Evolutionary conservation across 164 flowering plant species (phyloP).

Genomic region (Protea cynaroides): DNA sequence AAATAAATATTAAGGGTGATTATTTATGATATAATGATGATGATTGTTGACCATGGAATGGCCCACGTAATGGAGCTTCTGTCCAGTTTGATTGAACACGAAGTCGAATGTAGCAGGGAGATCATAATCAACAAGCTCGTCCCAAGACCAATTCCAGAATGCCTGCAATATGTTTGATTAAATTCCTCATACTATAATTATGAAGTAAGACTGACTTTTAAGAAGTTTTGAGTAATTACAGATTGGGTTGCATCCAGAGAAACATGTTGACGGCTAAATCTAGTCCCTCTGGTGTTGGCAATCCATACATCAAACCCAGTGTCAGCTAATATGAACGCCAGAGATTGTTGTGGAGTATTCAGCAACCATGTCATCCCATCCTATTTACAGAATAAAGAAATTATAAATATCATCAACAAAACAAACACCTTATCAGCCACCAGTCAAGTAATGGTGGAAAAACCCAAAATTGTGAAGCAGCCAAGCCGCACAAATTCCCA

Average conservation of each 20-base stretch:
- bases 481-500: too few species aligned
- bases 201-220: too few species aligned
- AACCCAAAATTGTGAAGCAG: too few species aligned
- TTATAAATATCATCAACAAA: too few species aligned
- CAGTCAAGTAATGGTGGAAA: too few species aligned
- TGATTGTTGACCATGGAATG: slow-evolving; percentile 73
- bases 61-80: slow-evolving; percentile 59
- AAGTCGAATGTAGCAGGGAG: slow-evolving; percentile 45
- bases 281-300: slow-evolving; percentile 66
- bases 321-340: slow-evolving; percentile 15
- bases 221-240: too few species aligned
- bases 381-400: slow-evolving; percentile 29
- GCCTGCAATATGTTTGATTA: slow-evolving; percentile 43
- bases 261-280: slow-evolving; percentile 45
- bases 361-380: slow-evolving; percentile 67
- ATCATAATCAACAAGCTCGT: slow-evolving; percentile 56
- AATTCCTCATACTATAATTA: too few species aligned
- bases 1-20: too few species aligned
- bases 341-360: slow-evolving; percentile 38
- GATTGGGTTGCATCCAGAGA: slow-evolving; percentile 27
- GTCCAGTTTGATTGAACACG: slow-evolving; percentile 45
- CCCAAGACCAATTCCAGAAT: slow-evolving; percentile 83
- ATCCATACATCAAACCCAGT: slow-evolving; percentile 77
- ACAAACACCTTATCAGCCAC: too few species aligned
- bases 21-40: too few species aligned